Conservation (phyloP, 129 eudicot genomes). For the Lactuca saligna region DNA sequence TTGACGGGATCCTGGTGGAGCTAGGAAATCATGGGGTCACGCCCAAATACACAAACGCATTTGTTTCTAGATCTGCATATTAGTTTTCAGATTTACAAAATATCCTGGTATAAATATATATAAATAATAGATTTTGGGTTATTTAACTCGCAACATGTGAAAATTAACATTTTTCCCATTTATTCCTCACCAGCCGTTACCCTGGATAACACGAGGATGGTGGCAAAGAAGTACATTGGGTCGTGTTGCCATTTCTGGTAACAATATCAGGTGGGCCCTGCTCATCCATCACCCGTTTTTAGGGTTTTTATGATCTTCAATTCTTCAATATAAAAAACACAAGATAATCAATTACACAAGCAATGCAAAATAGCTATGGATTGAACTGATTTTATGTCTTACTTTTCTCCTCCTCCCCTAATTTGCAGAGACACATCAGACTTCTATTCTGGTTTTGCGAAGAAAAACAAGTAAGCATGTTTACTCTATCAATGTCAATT, state of each 20-base stretch:
- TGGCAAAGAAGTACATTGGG: conserved; percentile 7
- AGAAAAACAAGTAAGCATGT: conserved; percentile 19
- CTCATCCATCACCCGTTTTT: conserved; percentile 8
- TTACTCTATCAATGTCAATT: background rate
- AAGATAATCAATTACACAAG: background rate
- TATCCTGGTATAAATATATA: too few species aligned
- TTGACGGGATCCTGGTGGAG: too few species aligned
- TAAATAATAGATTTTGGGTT: too few species aligned
- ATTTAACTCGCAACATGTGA: background rate
- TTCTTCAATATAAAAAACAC: background rate
- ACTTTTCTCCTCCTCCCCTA: background rate
- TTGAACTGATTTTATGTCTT: conserved; percentile 4
- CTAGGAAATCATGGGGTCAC: too few species aligned
- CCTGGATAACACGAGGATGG: background rate
- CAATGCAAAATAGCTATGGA: background rate
- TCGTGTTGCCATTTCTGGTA: conserved; percentile 38
- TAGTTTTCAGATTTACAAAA: too few species aligned
- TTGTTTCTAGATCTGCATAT: too few species aligned
- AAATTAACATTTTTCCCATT: background rate
- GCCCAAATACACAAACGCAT: too few species aligned
- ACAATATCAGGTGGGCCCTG: conserved; percentile 40
- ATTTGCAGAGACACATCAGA: conserved; percentile 8
- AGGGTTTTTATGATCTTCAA: conserved; percentile 24
- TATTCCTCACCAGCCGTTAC: background rate
- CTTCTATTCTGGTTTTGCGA: conserved; percentile 1